Percentiles rank a stretch among this genome's conserved stretches.
Conservation (phyloP, 495 filamentous ascomycete genomes). For the Podospora pseudopauciseta region DNA sequence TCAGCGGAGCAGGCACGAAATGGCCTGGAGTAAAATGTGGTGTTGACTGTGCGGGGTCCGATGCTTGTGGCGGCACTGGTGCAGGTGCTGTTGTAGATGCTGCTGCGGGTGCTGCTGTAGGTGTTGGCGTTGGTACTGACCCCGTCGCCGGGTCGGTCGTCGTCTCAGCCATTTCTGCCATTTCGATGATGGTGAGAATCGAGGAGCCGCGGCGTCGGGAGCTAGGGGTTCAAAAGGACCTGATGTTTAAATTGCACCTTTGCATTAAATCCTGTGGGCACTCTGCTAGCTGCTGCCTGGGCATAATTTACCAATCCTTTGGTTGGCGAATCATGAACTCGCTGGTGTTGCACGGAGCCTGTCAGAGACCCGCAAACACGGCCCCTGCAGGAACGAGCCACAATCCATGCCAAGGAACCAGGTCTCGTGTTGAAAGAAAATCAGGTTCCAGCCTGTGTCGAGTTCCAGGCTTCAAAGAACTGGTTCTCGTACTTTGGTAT, state of each 20-base stretch:
- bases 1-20: not conserved
- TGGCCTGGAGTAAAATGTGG: not conserved
- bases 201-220: not conserved
- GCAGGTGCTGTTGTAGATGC: not conserved
- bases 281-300: not conserved
- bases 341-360: not conserved
- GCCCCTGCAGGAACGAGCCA: not conserved
- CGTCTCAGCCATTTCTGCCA: not conserved
- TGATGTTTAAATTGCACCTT: not conserved
- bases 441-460: slow-evolving; percentile 20
- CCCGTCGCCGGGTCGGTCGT: not conserved
- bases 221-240: not conserved
- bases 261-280: not conserved
- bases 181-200: not conserved
- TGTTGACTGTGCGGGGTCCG: not conserved
- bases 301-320: not conserved
- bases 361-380: not conserved
- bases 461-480: slow-evolving; percentile 29
- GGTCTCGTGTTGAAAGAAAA: not conserved
- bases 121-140: too few relatives aligned
- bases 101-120: not conserved
- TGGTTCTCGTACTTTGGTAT: slow-evolving; percentile 23
- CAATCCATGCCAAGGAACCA: not conserved
- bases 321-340: not conserved
- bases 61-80: not conserved